These are phyloP conservation scores for Dendryphion nanum DNA, from an alignment of 2,329 filamentous ascomycete species.

Conservation along the genomic window DNA sequence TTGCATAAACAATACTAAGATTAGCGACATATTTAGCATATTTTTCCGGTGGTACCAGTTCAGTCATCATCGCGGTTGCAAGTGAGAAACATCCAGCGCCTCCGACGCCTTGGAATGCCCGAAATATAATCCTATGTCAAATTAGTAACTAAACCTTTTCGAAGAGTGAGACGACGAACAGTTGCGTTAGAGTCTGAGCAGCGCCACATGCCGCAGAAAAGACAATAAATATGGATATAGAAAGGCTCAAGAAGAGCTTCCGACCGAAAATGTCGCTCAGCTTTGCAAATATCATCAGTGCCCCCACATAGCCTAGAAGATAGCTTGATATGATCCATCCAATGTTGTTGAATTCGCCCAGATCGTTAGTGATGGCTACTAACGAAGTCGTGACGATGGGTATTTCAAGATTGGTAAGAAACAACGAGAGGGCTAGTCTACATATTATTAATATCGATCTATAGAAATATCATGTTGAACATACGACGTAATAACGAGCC, in stretches of 20 bases:
- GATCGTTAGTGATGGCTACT: slow-evolving; percentile 27
- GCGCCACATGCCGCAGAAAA: slow-evolving; percentile 32
- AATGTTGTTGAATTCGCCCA: slow-evolving; percentile 26
- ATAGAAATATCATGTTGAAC: neutral
- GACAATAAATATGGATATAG: slow-evolving; percentile 23
- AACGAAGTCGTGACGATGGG: slow-evolving; percentile 36
- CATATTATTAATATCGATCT: neutral
- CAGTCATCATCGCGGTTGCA: slow-evolving; percentile 23
- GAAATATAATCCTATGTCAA: slow-evolving; percentile 1
- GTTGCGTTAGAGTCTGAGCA: slow-evolving; percentile 25
- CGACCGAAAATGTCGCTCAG: slow-evolving; percentile 31
- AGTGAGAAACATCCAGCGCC: slow-evolving; percentile 29
- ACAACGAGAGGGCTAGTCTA: slow-evolving; percentile 11
- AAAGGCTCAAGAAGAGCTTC: slow-evolving; percentile 19
- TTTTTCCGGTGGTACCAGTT: slow-evolving; percentile 16
- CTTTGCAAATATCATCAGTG: slow-evolving; percentile 30
- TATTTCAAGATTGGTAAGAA: slow-evolving; percentile 33
- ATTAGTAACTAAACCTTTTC: neutral
- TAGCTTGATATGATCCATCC: slow-evolving; percentile 35
- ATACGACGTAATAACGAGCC: slow-evolving; percentile 1
- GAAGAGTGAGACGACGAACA: slow-evolving; percentile 9
- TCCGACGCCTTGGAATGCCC: slow-evolving; percentile 11
- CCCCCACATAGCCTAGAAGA: slow-evolving; percentile 29
- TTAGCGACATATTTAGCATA: slow-evolving; percentile 3
- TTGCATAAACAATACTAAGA: slow-evolving; percentile 5